phyloP scores from a whole-genome alignment of 2,329 filamentous ascomycete genomes.

The Cordyceps farinosa region DNA sequence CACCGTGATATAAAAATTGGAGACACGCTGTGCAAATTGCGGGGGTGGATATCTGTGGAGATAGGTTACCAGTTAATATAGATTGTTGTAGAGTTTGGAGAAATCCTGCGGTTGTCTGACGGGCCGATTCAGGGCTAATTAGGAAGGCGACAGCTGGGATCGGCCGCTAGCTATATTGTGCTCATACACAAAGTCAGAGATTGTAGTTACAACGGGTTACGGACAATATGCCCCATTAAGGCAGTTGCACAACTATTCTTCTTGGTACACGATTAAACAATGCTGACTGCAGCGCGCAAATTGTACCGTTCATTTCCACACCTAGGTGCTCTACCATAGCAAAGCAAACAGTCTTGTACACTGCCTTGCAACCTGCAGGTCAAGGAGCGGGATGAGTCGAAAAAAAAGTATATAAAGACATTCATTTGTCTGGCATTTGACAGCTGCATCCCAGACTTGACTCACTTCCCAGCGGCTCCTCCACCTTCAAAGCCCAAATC shows the following conservation, averaged over 20 bases:
- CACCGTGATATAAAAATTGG: not conserved
- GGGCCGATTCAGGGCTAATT: not conserved
- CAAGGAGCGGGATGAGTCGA: not conserved
- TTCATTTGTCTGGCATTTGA: not conserved
- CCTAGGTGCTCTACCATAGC: not conserved
- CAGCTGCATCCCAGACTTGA: not conserved
- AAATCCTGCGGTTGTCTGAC: not conserved
- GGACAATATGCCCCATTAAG: not conserved
- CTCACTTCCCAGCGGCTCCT: not conserved
- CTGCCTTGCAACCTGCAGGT: not conserved
- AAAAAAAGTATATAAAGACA: not conserved
- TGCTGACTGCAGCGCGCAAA: not conserved
- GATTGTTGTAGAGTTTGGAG: not conserved
- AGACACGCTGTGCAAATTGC: not conserved
- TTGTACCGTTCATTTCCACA: not conserved
- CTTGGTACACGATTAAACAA: not conserved
- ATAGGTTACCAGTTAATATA: not conserved
- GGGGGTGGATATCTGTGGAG: not conserved
- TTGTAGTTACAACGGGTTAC: not conserved
- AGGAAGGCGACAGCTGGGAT: not conserved
- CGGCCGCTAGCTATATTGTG: not conserved
- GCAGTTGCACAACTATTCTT: not conserved
- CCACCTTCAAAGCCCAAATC: not conserved
- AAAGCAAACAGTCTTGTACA: not conserved
- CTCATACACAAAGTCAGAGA: not conserved